Percentiles rank a stretch among this genome's conserved stretches.
Conservation (phyloP, 164 flowering plant species). For the Brasenia schreberi region DNA sequence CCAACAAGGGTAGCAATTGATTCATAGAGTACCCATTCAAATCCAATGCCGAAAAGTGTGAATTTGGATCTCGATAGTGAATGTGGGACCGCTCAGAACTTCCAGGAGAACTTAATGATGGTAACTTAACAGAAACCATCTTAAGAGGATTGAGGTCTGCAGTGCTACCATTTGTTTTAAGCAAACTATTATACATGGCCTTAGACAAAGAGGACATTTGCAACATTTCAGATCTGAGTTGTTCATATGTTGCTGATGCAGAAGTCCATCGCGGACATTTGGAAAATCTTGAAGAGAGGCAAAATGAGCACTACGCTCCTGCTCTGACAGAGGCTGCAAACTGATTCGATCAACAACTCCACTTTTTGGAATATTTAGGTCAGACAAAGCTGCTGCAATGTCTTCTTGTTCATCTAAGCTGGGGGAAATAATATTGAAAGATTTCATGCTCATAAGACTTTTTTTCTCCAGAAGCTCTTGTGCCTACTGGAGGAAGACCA, state of each 20-base stretch:
- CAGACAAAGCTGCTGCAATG: constrained; percentile 36
- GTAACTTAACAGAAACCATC: constrained; percentile 15
- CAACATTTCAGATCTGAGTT: constrained; percentile 21
- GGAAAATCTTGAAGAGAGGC: constrained; percentile 22
- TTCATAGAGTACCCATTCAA: constrained; percentile 20
- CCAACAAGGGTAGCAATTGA: constrained; percentile 18
- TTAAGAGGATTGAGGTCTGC: constrained; percentile 18
- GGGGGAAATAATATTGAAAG: constrained; percentile 28
- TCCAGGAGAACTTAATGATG: constrained; percentile 21
- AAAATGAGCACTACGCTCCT: constrained; percentile 16
- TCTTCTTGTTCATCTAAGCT: constrained; percentile 24
- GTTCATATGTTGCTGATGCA: constrained; percentile 29
- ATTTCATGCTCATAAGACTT: constrained; percentile 20
- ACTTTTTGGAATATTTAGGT: constrained; percentile 31
- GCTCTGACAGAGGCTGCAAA: constrained; percentile 25
- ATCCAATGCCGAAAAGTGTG: constrained; percentile 13
- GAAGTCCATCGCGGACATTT: constrained; percentile 22
- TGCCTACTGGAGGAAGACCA: constrained; percentile 42
- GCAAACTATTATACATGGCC: constrained; percentile 17
- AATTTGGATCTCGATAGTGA: constrained; percentile 19
- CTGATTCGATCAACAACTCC: constrained; percentile 18
- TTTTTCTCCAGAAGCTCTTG: constrained; percentile 23
- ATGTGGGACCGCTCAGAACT: constrained; percentile 19
- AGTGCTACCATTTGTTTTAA: constrained; percentile 18
- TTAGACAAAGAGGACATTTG: constrained; percentile 12